These are phyloP conservation scores for Ramichloridium luteum DNA, from an alignment of 2,329 filamentous ascomycete genomes.

Conservation along the genomic window DNA sequence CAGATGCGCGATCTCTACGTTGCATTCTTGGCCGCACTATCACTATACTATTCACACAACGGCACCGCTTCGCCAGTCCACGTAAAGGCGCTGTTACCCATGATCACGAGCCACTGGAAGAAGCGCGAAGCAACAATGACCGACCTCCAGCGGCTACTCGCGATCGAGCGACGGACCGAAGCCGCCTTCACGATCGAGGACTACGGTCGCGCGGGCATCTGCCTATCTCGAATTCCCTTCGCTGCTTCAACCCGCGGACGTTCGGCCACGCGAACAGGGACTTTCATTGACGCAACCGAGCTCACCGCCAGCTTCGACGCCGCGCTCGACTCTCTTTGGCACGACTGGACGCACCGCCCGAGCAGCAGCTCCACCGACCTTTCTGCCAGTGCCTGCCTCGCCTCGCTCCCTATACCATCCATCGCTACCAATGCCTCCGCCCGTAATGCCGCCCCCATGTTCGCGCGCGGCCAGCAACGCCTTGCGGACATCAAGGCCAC, in stretches of 20 bases:
- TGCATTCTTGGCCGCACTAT: conserved; percentile 38
- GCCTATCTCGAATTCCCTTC: conserved; percentile 8
- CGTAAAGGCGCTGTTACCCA: conserved; percentile 28
- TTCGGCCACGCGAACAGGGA: conserved; percentile 11
- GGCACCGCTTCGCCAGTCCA: conserved; percentile 34
- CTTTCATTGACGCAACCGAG: conserved; percentile 23
- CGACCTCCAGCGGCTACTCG: conserved; percentile 36
- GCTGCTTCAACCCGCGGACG: conserved; percentile 9
- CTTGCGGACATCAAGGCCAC: conserved; percentile 57
- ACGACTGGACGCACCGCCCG: conserved; percentile 24
- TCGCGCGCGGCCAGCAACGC: conserved; percentile 55
- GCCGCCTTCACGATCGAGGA: conserved; percentile 18
- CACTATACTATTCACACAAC: conserved; percentile 39
- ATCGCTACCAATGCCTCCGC: conserved; percentile 41
- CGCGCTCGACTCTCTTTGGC: conserved; percentile 35
- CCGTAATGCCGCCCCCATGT: conserved; percentile 42
- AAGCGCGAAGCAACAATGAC: conserved; percentile 34
- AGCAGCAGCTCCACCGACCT: conserved; percentile 20
- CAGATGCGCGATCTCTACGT: conserved; percentile 35
- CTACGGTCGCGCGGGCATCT: conserved; percentile 20
- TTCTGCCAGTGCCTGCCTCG: conserved; percentile 40
- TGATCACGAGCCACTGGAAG: conserved; percentile 33
- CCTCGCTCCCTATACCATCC: conserved; percentile 43
- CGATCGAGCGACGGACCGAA: conserved; percentile 23
- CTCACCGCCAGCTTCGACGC: conserved; percentile 40